Base-by-base conservation (phyloP, 2,329 filamentous ascomycete genomes). In the Colletotrichum brevisporum region DNA sequence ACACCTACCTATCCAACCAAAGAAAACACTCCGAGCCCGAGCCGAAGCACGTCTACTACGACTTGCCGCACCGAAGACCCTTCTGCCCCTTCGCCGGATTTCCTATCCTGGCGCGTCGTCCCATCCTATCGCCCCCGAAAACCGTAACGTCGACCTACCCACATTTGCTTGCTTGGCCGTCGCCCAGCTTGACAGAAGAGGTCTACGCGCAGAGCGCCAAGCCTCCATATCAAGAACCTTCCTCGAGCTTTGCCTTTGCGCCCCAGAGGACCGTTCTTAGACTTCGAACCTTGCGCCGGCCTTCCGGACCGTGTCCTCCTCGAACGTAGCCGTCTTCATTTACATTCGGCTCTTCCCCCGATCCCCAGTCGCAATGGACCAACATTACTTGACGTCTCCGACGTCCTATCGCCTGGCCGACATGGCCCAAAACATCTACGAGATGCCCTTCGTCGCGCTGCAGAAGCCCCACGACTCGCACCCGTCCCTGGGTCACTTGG, bases 401-500 rank as follows among this genome's bases (percentile, higher is more conserved):
- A 79, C 81, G 63, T 84, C 85, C 55, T 83, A 83, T 71, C 83
- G 85, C 71, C 75, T 85, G 70, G 75, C 78, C 47, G 75, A 76
- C 66, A 71, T 82, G 59, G 79, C 78, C 27, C 78, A 78, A 69
- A 65, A 78, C 75, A 78, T 79, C 55, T 82, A 82, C 73, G 80
- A 85, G 26, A 74, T 82, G 60, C 82, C 83, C 5, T 74, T 85
- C 59, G 77, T 81, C 66, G 77, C 81, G 15, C 77, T 85, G 54
- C 73, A 78, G 50, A 77, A 79, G 68, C 75, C 81, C 12, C 83
- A 87, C 73, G 83, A 85, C 4, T 82, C 85, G 18, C 91, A 94
- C 72, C 91, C 91, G 15, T 86, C 91, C 60, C 85, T 94, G 71
- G 84, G 83, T 66, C 87, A 94, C 75, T 86, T 97, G 36, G 86